Base-by-base conservation (phyloP, 176 grass and related monocot genomes). In the Carex pumila region DNA sequence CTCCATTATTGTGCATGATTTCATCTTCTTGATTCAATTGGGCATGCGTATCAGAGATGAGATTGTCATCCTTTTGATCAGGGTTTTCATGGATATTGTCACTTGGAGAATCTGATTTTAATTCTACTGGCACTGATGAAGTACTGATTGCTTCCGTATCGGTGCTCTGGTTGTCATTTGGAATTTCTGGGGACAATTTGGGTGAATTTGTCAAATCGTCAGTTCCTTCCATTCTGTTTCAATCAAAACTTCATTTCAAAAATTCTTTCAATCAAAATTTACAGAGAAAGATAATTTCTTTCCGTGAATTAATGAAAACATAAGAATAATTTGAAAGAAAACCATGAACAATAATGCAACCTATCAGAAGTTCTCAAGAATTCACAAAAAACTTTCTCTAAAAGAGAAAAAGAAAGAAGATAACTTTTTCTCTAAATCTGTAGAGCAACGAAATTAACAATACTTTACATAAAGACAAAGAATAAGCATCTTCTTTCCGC, bases 151-250 rank as follows among this genome's bases (percentile, higher is more conserved):
- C 62, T 79, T 91, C 66, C 79, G 63, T 67, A 17, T 43, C 32
- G 56, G 65, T 84, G 68, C 45, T 19, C 22, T 69, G 34, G 56
- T 57, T 29, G 81, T 86, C 21, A 0, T 36, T 17, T 34, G 54
- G 72, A 25, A 62, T 52, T 30, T 71, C 49, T 71, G 56, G 34
- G 86, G 52, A 17, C 49, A 6, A 41, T 84, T 55, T 59, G 14
- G 55, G 67, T 9, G 69, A 25, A 25, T 72, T 17, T 52, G 36
- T 80, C 79, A 80, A 65, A 13, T 60, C 84, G 61, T 55, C 85
- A 37, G 72, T 52, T 79, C 49, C 81, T 15, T 91, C 84, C 91
- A 93, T 93, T 81, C 37, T 45, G 2, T 12, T 56, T 49, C 84
- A 85, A 85, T 65, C 13, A 81, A 62, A 84, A 15, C 3, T 45